Base-by-base conservation (phyloP, 169 alveolate species). In the Prorocentrum cordatum region DNA sequence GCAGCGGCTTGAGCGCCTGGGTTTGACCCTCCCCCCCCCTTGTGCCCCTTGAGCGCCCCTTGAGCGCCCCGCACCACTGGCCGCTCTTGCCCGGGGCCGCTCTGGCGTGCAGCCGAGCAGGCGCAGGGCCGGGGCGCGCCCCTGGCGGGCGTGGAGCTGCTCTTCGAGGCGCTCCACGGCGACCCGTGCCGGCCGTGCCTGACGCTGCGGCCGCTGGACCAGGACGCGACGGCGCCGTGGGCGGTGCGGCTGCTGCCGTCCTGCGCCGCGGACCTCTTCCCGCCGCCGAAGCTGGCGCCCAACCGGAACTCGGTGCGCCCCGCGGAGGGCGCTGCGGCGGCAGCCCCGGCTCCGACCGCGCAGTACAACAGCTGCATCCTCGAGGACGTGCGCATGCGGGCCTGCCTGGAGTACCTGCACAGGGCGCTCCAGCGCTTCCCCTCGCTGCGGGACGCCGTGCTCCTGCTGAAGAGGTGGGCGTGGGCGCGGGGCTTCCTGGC, bases 301-400 rank as follows among this genome's bases (percentile, higher is more conserved):
- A 75, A 77, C 64, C 36, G 88, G 58, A 77, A 77, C 36, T 72
- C 88, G 1, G 64, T 77, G 36, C 68, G 88, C 42, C 88, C 88
- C 18, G 87, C 29, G 32, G 27, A 35, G 20, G 73, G 75, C 7
- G 42, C 36, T 4, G 64, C 24, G 10, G 42, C 32, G 3, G 77
- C 58, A 27, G 32, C 75, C 35, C 42, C 7, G 26, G 75, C 88
- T 1, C 20, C 86, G 14, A 77, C 88, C 5, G 62, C 88, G 14
- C 75, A 31, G 29, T 77, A 77, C 88, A 77, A 77, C 64, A 77
- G 64, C 75, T 58, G 50, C 24, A 75, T 20, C 61, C 73, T 77
- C 31, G 73, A 77, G 27, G 87, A 77, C 58, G 87, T 72, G 29
- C 87, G 87, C 72, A 77, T 77, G 87, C 66, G 73, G 16, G 22